A percentile compares a stretch with the other conserved stretches of the same genome.
phyloP scores from a whole-genome alignment of 2,329 filamentous ascomycete species.

The Neoscytalidium dimidiatum region DNA sequence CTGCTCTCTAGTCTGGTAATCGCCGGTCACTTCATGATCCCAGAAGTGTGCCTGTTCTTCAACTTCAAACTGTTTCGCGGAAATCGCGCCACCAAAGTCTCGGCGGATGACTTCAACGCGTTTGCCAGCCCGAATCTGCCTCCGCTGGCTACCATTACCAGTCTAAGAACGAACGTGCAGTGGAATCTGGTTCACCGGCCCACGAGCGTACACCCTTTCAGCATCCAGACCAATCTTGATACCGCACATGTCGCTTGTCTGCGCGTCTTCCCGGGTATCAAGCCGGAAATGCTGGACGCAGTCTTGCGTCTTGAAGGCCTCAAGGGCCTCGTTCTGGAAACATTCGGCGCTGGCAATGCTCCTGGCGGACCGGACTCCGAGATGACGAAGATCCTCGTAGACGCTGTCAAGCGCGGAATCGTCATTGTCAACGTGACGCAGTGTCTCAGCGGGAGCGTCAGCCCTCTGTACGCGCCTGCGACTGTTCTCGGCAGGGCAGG shows the following conservation, averaged over 20 bases:
- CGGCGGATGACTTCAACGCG: conserved; percentile 80
- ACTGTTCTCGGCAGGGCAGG: conserved; percentile 77
- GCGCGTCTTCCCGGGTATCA: conserved; percentile 89
- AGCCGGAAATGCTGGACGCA: conserved; percentile 88
- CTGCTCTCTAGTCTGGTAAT: conserved; percentile 85
- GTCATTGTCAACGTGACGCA: conserved; percentile 91
- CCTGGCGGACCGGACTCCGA: conserved; percentile 79
- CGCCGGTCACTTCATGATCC: conserved; percentile 88
- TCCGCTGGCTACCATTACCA: conserved; percentile 79
- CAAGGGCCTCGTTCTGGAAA: conserved; percentile 82
- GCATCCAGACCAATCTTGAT: conserved; percentile 72
- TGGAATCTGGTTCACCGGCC: conserved; percentile 78
- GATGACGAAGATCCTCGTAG: conserved; percentile 74
- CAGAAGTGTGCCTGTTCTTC: conserved; percentile 92
- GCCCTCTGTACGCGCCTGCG: conserved; percentile 44
- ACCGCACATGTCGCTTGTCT: conserved; percentile 88
- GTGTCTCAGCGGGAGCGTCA: conserved; percentile 60
- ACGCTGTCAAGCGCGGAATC: conserved; percentile 76
- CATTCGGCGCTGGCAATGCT: conserved; percentile 90
- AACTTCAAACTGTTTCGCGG: conserved; percentile 88
- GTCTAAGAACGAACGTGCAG: conserved; percentile 76
- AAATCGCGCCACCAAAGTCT: conserved; percentile 85
- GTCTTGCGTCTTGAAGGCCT: conserved; percentile 77
- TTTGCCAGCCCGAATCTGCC: conserved; percentile 87
- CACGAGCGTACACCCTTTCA: conserved; percentile 72